Base-by-base conservation (phyloP, 768 basidiomycete species). In the Boletus fagicola region DNA sequence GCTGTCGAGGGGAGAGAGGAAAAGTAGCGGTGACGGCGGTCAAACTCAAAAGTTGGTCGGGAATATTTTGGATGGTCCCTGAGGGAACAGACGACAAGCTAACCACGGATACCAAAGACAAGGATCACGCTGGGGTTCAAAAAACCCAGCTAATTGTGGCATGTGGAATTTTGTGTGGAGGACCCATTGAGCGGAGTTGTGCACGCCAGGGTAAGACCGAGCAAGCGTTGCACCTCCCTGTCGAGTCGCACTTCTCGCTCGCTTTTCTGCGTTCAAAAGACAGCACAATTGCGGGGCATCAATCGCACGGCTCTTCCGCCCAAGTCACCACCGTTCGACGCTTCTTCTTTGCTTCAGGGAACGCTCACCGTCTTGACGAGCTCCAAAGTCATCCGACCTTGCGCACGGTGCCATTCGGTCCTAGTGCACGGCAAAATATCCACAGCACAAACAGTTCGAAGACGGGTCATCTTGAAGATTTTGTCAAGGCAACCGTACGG, bases 401-500 rank as follows among this genome's bases (percentile, higher is more conserved):
- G 53, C 48, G 48, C 53, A 54, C 43, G 16, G 6, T 42, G 24
- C 48, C 31, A 40, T 45, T 18, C 42, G 47, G 10, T 53, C 26
- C 35, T 51, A 39, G 49, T 5, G 18, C 52, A 44, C 26, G 8
- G 49, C 52, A 18, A 54, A 56, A 56, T 56, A 43, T 42, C 53
- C 51, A 44, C 42, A 55, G 49, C 36, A 55, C 43, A 57, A 43
- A 22, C 46, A 54, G 45, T 36, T 28, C 38, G 39, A 43, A 11
- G 48, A 31, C 11, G 42, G 57, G 46, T 33, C 55, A n/a, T 58
- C 43, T 61, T 51, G 55, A 16, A 12, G 35, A 49, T 9, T 56
- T 64, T 54, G 62, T 39, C 65, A 51, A 39, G 30, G 50, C 35
- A 49, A 40, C 51, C 54, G 49, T n/a, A 56, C 68, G 70, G 70